These are phyloP conservation scores for Alternaria alternata DNA, from an alignment of 2,329 filamentous ascomycete species.

Conservation along the genomic window DNA sequence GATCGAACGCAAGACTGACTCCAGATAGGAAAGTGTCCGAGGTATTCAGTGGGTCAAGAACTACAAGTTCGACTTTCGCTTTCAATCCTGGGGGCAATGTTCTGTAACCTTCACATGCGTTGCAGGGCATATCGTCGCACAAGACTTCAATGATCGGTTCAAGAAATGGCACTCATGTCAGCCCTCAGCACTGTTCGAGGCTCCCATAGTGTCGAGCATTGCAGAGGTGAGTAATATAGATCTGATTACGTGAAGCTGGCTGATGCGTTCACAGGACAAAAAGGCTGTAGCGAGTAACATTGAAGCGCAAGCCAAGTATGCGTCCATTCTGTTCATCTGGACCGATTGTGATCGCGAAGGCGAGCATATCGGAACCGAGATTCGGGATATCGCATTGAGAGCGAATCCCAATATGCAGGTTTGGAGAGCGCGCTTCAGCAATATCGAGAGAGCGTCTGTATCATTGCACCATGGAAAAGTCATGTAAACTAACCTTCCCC, in stretches of 20 bases:
- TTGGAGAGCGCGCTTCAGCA: conserved; percentile 91
- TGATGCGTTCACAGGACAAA: conserved; percentile 68
- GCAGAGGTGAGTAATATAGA: conserved; percentile 62
- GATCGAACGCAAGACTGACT: conserved; percentile 16
- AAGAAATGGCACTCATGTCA: conserved; percentile 83
- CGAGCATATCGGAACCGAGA: conserved; percentile 93
- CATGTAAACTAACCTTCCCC: conserved; percentile 6
- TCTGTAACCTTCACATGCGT: conserved; percentile 94
- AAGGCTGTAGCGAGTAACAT: conserved; percentile 86
- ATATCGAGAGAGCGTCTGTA: conserved; percentile 85
- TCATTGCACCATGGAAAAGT: background rate
- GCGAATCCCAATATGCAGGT: conserved; percentile 78
- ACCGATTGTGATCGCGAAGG: conserved; percentile 98
- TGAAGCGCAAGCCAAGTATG: conserved; percentile 74
- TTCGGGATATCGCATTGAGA: conserved; percentile 79
- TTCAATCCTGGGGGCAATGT: conserved; percentile 82
- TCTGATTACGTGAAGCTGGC: background rate
- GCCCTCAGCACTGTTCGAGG: conserved; percentile 81
- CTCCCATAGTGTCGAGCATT: conserved; percentile 74
- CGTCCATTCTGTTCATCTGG: conserved; percentile 90
- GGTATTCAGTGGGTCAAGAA: conserved; percentile 87
- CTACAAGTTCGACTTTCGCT: conserved; percentile 90
- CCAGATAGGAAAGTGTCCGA: conserved; percentile 68
- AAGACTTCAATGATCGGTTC: conserved; percentile 78
- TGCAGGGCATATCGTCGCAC: conserved; percentile 81